Conservation (phyloP, 768 basidiomycete genomes). For the Amanita phalloides region DNA sequence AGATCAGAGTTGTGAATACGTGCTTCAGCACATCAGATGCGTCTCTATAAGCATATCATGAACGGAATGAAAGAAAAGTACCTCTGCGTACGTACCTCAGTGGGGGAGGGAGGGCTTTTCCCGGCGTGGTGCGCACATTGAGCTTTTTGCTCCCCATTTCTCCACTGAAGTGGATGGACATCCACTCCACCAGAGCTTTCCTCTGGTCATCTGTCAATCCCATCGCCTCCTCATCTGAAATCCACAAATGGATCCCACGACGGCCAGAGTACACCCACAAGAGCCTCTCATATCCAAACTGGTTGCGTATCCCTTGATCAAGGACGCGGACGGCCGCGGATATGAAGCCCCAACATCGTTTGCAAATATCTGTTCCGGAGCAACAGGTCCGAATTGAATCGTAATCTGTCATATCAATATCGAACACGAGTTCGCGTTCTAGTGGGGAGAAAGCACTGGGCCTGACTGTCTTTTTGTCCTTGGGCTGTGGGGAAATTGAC, state of each 20-base stretch:
- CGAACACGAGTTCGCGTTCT: constrained; percentile 91
- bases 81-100: constrained; percentile 40
- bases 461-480: constrained; percentile 75
- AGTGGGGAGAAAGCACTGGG: constrained; percentile 62
- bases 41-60: constrained; percentile 16
- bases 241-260: constrained; percentile 97
- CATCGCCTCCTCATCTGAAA: constrained; percentile 83
- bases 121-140: constrained; percentile 44
- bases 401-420: constrained; percentile 99
- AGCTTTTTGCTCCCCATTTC: constrained; percentile 78
- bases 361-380: constrained; percentile 83
- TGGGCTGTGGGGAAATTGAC: constrained; percentile 43
- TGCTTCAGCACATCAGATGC: constrained; percentile 39
- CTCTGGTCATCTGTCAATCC: constrained; percentile 87
- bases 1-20: constrained; percentile 56
- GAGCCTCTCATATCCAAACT: constrained; percentile 85
- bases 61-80: not conserved
- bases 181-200: constrained; percentile 73
- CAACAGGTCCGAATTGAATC: constrained; percentile 94
- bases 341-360: constrained; percentile 92
- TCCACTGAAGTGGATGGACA: constrained; percentile 76
- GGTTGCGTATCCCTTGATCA: constrained; percentile 66
- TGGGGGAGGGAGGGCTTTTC: constrained; percentile 54
- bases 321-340: constrained; percentile 84
- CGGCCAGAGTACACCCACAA: constrained; percentile 99